Base-by-base conservation (phyloP, 768 basidiomycete species). In the Postia placenta region DNA sequence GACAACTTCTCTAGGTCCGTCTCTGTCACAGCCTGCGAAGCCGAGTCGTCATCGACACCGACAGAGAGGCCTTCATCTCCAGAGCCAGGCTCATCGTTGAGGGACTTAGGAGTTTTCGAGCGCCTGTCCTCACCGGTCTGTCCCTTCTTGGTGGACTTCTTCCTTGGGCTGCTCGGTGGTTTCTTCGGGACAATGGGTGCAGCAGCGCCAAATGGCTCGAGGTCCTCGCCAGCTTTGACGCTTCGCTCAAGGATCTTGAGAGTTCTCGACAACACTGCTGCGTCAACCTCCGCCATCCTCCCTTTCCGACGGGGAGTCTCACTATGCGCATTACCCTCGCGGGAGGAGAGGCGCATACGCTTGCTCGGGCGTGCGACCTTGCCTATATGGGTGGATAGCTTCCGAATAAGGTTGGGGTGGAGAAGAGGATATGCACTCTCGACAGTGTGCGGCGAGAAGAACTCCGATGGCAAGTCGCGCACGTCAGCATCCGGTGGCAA, bases 221-320 rank as follows among this genome's bases (percentile, higher is more conserved):
- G 51, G 52, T 84, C 81, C 62, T 92, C 87, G 0, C 83, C 86
- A 2, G 81, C 76, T 53, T 77, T 80, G 45, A 94, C 82, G 44
- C 80, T 86, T 30, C 92, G 74, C 57, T 91, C 89, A 2, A 97
- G 68, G 14, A 91, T 69, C 65, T 87, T 88, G 52, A 95, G 62
- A 24, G 92, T 56, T 40, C 90, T 73, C 1, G 76, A 74, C 26
- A 96, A 66, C 4, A 74, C 64, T 5, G 73, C 68, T 0, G 74
- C 74, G 38, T 92, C 87, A 17, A 92, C 74, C 30, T 88, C 82
- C 1, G 76, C 76, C 59, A 93, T 74, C 2, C 79, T 73, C 12
- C 77, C 84, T 45, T 74, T 75, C 4, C 66, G 51, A 23, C 72
- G 73, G 1, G 76, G 78, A 0, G 80, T 79, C 5, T 39, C 53